Evolutionary conservation across 495 filamentous ascomycete species (phyloP), one percentile per base, ranked within the genome.

Genomic region (Daldinia vernicosa): DNA sequence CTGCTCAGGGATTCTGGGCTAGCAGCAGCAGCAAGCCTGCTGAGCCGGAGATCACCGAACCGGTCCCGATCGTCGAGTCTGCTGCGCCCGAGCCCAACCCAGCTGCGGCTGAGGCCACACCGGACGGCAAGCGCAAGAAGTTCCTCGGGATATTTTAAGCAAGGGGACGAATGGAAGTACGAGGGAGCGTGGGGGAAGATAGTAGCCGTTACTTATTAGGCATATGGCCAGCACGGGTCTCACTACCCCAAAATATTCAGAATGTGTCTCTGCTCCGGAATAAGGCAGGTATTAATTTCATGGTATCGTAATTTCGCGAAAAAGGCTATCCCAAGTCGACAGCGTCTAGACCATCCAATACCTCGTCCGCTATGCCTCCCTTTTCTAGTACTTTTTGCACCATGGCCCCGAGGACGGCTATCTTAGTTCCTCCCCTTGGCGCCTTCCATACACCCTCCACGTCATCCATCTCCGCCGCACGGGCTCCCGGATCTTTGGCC

Each of bases 361-460:
- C 92, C 80, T 97, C 93, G 67, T 93, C 91, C 14, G 90, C 92
- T 28, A 96, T 89, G 26, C 93, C 93, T 1, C 92, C 92, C 67
- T 82, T 83, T 69, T 88, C 84, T 54, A 92, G 66, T 40, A 90
- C 87, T 75, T 89, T 87, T 72, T 85, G 83, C 9, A 92, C 83
- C 84, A 97, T 89, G 62, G 83, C 83, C 19, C 85, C 82, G 71
- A 97, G 80, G 30, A 92, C 80, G 28, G 78, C 81, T 74, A 91
- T 86, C 85, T 90, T 92, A 26, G 92, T 83, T 3, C 93, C 93
- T 40, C 92, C 92, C 22, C 90, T 79, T 27, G 90, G 87, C 26
- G 93, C 89, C 72, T 87, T 89, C 93, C 93, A 97, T 12, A 93
- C 91, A 2, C 91, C 90, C 59, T 89, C 85, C 17, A 87, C 84